Base-by-base conservation (phyloP, 495 filamentous ascomycete genomes). In the Evansstolkia leycettana region DNA sequence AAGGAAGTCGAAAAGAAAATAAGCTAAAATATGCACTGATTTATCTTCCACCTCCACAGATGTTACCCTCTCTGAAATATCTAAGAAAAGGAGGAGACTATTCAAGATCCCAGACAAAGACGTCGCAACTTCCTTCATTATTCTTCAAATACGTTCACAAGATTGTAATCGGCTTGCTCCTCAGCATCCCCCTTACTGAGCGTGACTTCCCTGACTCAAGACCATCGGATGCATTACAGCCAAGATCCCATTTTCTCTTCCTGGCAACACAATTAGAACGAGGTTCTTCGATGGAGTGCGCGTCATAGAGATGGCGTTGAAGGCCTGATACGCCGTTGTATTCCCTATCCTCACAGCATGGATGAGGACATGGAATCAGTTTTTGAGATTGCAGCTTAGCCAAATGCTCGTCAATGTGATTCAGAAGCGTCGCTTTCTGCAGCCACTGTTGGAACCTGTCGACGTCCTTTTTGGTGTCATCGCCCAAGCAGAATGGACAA, bases 241-340 rank as follows among this genome's bases (percentile, higher is more conserved):
- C n/a, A n/a, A 29, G 12, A 29, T n/a, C 12, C 27, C 27, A 29
- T 6, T 29, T 5, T n/a, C 27, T 29, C 12, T 29, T 29, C 27
- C 27, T 29, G 5, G 27, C 12, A 5, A 29, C 27, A n/a, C 27
- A 29, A 29, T 29, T 29, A 29, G 27, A 29, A n/a, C 27, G 27
- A 29, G 27, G 27, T 29, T 29, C 27, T n/a, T 29, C 27, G 11
- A 29, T 29, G 27, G 27, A 29, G 27, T 29, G 27, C 27, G 12
- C 27, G 12, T 29, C 27, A 29, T 6, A 29, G 12, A 29, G 27
- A n/a, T 29, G 27, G 12, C 27, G 27, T n/a, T n/a, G 27, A 29
- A 29, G 12, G 11, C 12, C 27, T 29, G 12, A n/a, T 5, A 29
- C 11, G 27, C 27, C 12, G 27, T n/a, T n/a, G 12, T 29, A 5